Evolutionary conservation across 805 yeast species (phyloP), one percentile per base, ranked within the genome.

Genomic region (Pichia sporocuriosa): DNA sequence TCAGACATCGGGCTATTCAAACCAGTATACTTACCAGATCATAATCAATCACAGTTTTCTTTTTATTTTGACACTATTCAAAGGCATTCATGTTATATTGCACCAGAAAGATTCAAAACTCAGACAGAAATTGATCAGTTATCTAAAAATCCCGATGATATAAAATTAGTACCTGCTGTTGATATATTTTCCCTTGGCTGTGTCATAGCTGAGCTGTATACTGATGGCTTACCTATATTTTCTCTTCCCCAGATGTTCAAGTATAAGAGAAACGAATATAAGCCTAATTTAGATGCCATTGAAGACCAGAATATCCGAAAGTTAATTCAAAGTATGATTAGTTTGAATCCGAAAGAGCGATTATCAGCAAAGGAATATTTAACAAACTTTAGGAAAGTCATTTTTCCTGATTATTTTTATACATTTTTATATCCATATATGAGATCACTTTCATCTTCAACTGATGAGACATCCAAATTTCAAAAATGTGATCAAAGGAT

Each of bases 51-150:
- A 11, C 90, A 84, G 47, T 93, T 84, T 53, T 79, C 93, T 1
- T 93, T 90, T 56, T 93, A 81, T 61, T 93, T 89, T 57, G 97
- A 93, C 62, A 85, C 90, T 3, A 84, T 95, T 2, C 85, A 78
- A 56, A 69, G 97, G 49, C 71, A 96, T 53, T 74, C 78, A 2
- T 93, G 98, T 61, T 90, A 90, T 59, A 61, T 93, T 32, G 97
- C 98, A 0, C 98, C 98, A 0, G 98, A 93, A 58, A 67, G 98
- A 49, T 90, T 93, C 54, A 50, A 63, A 4, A 55, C 55, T 3
- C 60, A 54, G 4, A 57, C 52, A 6, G 51, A 51, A 31, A 44
- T 46, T 2, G 41, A 61, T 46, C 31, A 49, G 29, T 26, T 32
- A 25, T 43, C 34, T 32, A 37, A 20, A 15, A 33, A 32, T 37